Conservation (phyloP, 306 rosid species). For the Cyclanthera cordifolia region DNA sequence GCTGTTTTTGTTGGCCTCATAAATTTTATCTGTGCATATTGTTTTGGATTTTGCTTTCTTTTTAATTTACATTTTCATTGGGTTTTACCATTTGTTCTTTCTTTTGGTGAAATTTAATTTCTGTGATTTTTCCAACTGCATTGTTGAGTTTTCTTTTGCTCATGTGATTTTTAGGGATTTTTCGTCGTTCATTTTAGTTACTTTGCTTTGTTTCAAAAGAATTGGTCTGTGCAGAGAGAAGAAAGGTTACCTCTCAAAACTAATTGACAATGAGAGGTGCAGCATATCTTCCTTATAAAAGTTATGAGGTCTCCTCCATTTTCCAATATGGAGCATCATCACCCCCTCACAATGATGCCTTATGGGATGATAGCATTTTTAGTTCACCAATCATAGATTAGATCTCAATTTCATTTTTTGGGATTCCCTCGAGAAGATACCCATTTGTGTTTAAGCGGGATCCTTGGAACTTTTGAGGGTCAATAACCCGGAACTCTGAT, state of each 20-base stretch:
- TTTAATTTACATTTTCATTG: neutral
- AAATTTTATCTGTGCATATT: neutral
- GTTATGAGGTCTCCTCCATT: too few species aligned
- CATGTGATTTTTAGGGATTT: neutral
- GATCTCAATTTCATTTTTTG: too few species aligned
- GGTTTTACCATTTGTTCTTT: neutral
- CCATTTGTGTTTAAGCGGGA: too few species aligned
- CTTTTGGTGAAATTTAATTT: neutral
- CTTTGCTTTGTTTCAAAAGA: neutral
- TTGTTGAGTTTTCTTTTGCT: neutral
- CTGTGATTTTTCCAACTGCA: conserved; percentile 2
- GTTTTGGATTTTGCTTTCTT: neutral
- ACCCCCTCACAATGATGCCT: too few species aligned
- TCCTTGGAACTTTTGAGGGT: too few species aligned
- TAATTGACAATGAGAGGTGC: too few species aligned
- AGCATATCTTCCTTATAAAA: too few species aligned
- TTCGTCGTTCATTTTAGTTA: neutral
- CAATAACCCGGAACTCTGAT: too few species aligned
- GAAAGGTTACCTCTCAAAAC: neutral
- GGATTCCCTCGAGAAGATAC: too few species aligned
- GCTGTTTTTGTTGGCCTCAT: neutral
- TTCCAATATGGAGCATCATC: too few species aligned
- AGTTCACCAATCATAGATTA: too few species aligned
- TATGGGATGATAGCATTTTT: too few species aligned
- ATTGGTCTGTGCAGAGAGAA: neutral